Conservation (phyloP, 306 rosid genomes). For the Quercus agrifolia region DNA sequence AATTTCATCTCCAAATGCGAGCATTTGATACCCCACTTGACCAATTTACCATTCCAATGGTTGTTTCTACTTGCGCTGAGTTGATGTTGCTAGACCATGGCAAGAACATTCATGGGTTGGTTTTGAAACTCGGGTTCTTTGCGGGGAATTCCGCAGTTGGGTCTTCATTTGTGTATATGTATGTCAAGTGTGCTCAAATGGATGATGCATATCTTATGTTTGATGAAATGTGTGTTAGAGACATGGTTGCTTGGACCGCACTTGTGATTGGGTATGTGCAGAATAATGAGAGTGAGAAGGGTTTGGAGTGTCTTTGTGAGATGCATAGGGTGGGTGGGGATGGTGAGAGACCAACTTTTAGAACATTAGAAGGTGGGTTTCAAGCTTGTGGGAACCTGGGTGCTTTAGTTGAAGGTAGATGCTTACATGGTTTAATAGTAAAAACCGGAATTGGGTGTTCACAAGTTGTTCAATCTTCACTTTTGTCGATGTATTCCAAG, state of each 20-base stretch:
- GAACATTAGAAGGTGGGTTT: slow-evolving; percentile 75
- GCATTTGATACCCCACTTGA: slow-evolving; percentile 33
- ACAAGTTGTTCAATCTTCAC: slow-evolving; percentile 42
- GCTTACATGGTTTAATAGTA: slow-evolving; percentile 56
- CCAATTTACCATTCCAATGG: slow-evolving; percentile 64
- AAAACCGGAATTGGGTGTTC: slow-evolving; percentile 56
- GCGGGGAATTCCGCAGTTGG: slow-evolving; percentile 42
- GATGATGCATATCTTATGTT: slow-evolving; percentile 47
- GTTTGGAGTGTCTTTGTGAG: slow-evolving; percentile 56
- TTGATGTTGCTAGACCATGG: slow-evolving; percentile 34
- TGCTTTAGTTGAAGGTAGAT: slow-evolving; percentile 54
- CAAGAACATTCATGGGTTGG: slow-evolving; percentile 50
- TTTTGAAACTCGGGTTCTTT: slow-evolving; percentile 46
- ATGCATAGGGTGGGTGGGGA: slow-evolving; percentile 59
- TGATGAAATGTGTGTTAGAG: slow-evolving; percentile 58
- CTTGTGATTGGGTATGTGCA: slow-evolving; percentile 65
- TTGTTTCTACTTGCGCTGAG: slow-evolving; percentile 53
- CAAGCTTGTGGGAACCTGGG: slow-evolving; percentile 66
- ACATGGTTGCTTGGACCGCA: slow-evolving; percentile 80
- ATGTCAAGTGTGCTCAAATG: slow-evolving; percentile 49
- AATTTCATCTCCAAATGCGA: slow-evolving; percentile 56
- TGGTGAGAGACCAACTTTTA: slow-evolving; percentile 48
- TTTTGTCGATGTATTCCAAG: slow-evolving; percentile 67
- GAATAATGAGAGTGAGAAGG: slow-evolving; percentile 59
- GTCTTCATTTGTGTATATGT: slow-evolving; percentile 60